Conservation (phyloP, 371 early-diverging fungal genomes). For the Mortierella sp. region DNA sequence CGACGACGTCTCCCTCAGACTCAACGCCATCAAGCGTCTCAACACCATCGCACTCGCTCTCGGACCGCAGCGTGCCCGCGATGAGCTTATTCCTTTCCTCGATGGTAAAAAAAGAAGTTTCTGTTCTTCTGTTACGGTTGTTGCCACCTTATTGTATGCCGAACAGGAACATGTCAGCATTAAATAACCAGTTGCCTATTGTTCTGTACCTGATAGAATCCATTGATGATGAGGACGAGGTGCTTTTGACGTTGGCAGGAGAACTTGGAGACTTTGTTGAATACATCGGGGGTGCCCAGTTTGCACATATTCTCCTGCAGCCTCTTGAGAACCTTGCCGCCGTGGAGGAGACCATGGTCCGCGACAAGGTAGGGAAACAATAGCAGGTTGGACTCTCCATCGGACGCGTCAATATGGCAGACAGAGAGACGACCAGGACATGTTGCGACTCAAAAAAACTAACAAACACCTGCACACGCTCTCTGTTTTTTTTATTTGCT, state of each 20-base stretch:
- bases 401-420: neutral
- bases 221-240: constrained; percentile 98
- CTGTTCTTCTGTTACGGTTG: neutral
- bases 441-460: neutral
- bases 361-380: constrained; percentile 86
- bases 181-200: neutral
- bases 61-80: constrained; percentile 95
- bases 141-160: neutral
- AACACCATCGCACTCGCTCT: constrained; percentile 94
- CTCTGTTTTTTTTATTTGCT: neutral
- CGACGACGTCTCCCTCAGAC: constrained; percentile 83
- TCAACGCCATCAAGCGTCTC: constrained; percentile 93
- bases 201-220: constrained; percentile 77
- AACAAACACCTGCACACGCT: neutral
- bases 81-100: constrained; percentile 96
- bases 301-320: constrained; percentile 86
- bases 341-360: constrained; percentile 97
- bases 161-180: neutral
- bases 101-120: constrained; percentile 78
- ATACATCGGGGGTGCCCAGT: constrained; percentile 90
- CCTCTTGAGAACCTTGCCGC: constrained; percentile 96
- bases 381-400: neutral
- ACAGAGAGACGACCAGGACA: neutral
- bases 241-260: constrained; percentile 93
- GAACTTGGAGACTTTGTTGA: constrained; percentile 93